A percentile compares a stretch with the other conserved stretches of the same genome.
These are phyloP conservation scores for Komagataella kurtzmanii DNA, from an alignment of 805 yeast species.

Conservation along the genomic window DNA sequence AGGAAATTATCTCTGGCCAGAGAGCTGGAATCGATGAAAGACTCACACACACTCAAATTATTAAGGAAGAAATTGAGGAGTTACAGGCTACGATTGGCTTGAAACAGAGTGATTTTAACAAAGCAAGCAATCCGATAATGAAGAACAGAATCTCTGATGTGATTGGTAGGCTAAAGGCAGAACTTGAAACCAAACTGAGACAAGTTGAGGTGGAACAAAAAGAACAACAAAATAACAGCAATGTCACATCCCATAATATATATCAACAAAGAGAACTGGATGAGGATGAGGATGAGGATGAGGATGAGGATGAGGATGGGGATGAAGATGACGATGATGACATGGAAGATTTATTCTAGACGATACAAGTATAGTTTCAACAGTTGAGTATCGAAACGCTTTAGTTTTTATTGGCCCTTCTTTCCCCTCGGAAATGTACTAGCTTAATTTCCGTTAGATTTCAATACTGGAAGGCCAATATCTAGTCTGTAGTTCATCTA, in stretches of 20 bases:
- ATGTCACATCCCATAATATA: conserved; percentile 8
- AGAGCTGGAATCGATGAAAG: conserved; percentile 37
- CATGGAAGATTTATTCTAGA: conserved; percentile 13
- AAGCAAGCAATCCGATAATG: conserved; percentile 75
- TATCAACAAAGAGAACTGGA: conserved; percentile 11
- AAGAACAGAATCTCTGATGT: conserved; percentile 76
- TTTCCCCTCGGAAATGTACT: no score
- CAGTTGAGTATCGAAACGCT: not conserved
- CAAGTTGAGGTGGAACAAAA: conserved; percentile 33
- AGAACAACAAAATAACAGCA: conserved; percentile 7
- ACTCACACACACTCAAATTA: conserved; percentile 53
- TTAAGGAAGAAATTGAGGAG: conserved; percentile 79
- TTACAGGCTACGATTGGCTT: conserved; percentile 64
- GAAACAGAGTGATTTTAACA: conserved; percentile 58
- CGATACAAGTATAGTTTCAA: conserved; percentile 5
- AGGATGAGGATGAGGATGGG: conserved; percentile 10
- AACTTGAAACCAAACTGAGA: conserved; percentile 66
- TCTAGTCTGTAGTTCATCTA: no score
- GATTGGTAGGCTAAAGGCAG: conserved; percentile 63
- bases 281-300: conserved; percentile 13
- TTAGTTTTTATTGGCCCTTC: not conserved
- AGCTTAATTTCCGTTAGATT: no score
- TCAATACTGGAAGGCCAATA: no score
- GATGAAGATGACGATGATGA: conserved; percentile 15
- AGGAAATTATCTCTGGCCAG: conserved; percentile 33